Evolutionary conservation across 2,329 filamentous ascomycete genomes (phyloP).

Genomic region (Trichoderma aggressivum): DNA sequence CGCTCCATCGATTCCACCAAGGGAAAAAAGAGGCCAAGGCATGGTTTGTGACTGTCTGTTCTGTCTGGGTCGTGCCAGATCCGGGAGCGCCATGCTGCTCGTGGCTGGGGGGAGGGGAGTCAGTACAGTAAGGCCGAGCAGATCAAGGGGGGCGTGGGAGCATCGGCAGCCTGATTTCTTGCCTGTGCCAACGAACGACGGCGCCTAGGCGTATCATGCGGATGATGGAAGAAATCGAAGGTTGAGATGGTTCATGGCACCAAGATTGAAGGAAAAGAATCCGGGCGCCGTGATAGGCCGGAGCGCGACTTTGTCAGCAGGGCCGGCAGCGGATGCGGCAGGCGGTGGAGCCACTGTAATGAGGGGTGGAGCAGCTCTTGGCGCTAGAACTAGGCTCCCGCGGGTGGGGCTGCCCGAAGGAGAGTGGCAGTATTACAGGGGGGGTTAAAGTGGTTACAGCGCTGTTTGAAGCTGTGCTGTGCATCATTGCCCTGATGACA

Average conservation of each 20-base stretch:
- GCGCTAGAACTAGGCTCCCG: constrained; percentile 15
- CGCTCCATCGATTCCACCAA: not conserved
- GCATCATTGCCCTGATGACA: not conserved
- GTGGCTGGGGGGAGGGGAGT: not conserved
- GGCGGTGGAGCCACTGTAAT: not conserved
- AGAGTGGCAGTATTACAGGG: not conserved
- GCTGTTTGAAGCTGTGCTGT: not conserved
- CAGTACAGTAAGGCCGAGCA: not conserved
- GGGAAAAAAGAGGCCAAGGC: not conserved
- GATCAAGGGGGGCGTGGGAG: not conserved
- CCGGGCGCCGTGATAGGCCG: not conserved
- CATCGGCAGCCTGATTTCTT: not conserved
- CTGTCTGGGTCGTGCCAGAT: not conserved
- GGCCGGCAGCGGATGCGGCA: not conserved
- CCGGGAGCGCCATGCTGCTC: not conserved
- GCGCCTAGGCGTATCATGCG: not conserved
- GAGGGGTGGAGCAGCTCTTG: not conserved
- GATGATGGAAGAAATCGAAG: constrained; percentile 1
- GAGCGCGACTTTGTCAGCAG: not conserved
- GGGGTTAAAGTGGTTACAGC: not conserved
- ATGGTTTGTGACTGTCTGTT: not conserved
- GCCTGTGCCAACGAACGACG: not conserved
- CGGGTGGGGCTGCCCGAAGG: constrained; percentile 4
- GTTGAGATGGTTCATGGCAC: not conserved
- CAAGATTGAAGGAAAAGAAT: not conserved